Evolutionary conservation across 495 filamentous ascomycete species (phyloP), one percentile per base, ranked within the genome.

Genomic region (Apiosordaria backusii): DNA sequence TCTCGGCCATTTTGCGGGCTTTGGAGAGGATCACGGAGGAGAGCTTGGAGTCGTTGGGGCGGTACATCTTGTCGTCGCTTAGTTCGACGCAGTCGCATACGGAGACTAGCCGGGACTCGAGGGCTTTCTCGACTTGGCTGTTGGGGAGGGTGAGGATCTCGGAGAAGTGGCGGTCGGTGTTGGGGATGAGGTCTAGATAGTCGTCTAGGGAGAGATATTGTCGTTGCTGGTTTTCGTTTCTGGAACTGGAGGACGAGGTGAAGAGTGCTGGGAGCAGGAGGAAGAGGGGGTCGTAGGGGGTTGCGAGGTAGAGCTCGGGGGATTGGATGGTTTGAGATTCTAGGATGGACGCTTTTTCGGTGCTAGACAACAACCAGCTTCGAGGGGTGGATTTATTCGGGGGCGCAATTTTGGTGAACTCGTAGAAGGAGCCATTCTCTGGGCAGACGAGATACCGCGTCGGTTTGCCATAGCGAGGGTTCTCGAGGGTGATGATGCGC

Each of bases 241-340:
- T 65, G 76, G 68, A 50, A 52, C 65, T 53, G 54, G 54, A 61
- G 18, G 65, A 50, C 53, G 72, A 73, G 6, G 75, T 65, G 55
- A 59, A 40, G 27, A 96, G 78, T 15, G 86, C 82, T 2, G 95
- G 90, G 0, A 98, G 82, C 24, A 97, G 70, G 60, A 98, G 82
- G 75, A 98, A 97, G 2, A 97, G 71, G 7, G 89, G 82, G 74
- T 99, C 95, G 65, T 93, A 78, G 6, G 89, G 89, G 1, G 96
- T 96, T 19, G 92, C 91, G 61, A 98, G 76, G 66, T 91, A 87
- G 24, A 99, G 76, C 64, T 91, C 85, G 25, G 90, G 84, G 59
- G 83, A 84, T 66, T 87, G 84, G 16, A 87, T 80, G 61, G 79
- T 68, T 65, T 63, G 19, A 1, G 62, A 54, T 18, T 19, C n/a